Evolutionary conservation across 306 rosid genomes (phyloP).

Genomic region (Heteromeles arbutifolia): DNA sequence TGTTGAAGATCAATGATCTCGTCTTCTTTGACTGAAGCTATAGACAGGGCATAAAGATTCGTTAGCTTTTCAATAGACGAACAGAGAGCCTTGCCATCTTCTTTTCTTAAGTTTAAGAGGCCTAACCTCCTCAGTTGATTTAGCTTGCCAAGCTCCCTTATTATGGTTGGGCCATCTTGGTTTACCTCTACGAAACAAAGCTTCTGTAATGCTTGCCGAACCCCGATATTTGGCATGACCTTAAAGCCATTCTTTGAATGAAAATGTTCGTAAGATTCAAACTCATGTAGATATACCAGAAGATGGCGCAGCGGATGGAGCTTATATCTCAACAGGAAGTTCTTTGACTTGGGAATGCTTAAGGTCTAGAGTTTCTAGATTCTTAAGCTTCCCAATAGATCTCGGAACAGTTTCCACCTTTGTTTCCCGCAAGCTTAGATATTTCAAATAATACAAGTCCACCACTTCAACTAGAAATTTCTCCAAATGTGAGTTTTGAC

Average conservation of each 20-base stretch:
- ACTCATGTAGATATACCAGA: constrained; percentile 20
- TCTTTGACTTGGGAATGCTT: constrained; percentile 29
- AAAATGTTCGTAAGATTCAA: not conserved
- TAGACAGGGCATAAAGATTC: constrained; percentile 24
- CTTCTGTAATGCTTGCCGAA: constrained; percentile 30
- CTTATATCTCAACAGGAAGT: constrained; percentile 30
- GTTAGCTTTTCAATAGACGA: constrained; percentile 19
- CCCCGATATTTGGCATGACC: constrained; percentile 18
- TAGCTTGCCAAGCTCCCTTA: constrained; percentile 31
- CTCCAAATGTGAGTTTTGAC: constrained; percentile 11
- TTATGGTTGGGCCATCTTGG: constrained; percentile 1
- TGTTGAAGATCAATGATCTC: constrained; percentile 28
- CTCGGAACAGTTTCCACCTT: constrained; percentile 21
- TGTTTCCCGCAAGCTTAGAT: constrained; percentile 36
- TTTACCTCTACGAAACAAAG: constrained; percentile 31
- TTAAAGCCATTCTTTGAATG: constrained; percentile 20
- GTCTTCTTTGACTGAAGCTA: constrained; percentile 16
- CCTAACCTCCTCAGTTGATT: constrained; percentile 34
- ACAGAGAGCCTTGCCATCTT: constrained; percentile 29
- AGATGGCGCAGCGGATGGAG: constrained; percentile 35
- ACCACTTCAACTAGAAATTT: constrained; percentile 24
- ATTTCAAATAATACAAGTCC: constrained; percentile 16
- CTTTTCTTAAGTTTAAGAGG: constrained; percentile 20
- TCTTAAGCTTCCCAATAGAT: constrained; percentile 29
- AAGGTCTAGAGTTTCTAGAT: constrained; percentile 34